Conservation (phyloP, 1,284 basidiomycete species). For the Meira miltonrushii region DNA sequence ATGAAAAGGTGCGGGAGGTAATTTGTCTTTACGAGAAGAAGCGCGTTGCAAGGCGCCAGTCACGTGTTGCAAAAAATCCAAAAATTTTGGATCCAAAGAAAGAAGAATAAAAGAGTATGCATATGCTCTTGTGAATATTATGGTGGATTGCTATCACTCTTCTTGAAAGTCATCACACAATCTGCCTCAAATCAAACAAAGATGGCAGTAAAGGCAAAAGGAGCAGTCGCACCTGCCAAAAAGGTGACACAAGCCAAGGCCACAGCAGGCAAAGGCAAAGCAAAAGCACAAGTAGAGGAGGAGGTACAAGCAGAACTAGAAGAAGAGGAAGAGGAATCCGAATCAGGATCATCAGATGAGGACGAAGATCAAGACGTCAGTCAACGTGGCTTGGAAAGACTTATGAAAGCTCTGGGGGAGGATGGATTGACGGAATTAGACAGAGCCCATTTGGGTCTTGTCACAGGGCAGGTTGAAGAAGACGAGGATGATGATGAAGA, state of each 20-base stretch:
- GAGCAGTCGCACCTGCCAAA: neutral
- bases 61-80: no score
- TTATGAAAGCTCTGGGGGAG: slow-evolving; percentile 45
- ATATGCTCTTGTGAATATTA: no score
- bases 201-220: neutral
- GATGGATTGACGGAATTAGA: slow-evolving; percentile 46
- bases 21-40: no score
- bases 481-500: slow-evolving; percentile 30
- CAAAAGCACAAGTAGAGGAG: neutral
- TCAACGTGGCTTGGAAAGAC: slow-evolving; percentile 38
- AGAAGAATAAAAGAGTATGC: no score
- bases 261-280: neutral
- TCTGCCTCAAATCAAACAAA: neutral
- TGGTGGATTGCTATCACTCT: no score
- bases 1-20: no score
- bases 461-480: slow-evolving; percentile 23
- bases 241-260: neutral
- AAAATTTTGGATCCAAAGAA: no score
- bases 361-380: slow-evolving; percentile 48
- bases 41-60: no score
- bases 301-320: slow-evolving; percentile 15
- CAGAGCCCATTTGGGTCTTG: slow-evolving; percentile 31
- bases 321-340: slow-evolving; percentile 19
- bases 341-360: slow-evolving; percentile 17
- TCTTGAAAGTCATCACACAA: no score